These are phyloP conservation scores for Plectosphaerella cucumerina DNA, from an alignment of 2,329 filamentous ascomycete species.

Conservation along the genomic window DNA sequence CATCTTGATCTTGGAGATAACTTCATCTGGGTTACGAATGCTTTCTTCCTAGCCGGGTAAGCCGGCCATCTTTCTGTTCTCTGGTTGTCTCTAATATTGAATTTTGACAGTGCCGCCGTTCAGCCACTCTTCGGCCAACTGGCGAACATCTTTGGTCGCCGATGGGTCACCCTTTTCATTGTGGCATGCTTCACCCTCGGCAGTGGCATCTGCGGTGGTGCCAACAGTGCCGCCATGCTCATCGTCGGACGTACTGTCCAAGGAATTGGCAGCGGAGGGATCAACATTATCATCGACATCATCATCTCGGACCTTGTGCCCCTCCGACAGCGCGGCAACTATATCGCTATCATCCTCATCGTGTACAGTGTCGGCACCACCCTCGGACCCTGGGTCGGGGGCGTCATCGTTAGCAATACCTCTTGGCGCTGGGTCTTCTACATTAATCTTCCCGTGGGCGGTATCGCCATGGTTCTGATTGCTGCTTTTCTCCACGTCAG, in stretches of 20 bases:
- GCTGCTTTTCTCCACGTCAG: slow-evolving; percentile 18
- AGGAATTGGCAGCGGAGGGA: slow-evolving; percentile 25
- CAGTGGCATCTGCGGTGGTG: slow-evolving; percentile 15
- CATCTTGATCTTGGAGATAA: slow-evolving; percentile 13
- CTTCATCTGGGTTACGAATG: slow-evolving; percentile 19
- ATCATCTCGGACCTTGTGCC: slow-evolving; percentile 41
- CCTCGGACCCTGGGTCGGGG: slow-evolving; percentile 27
- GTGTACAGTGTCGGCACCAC: slow-evolving; percentile 27
- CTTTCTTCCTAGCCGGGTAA: slow-evolving; percentile 2
- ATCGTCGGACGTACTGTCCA: slow-evolving; percentile 39
- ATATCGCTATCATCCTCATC: slow-evolving; percentile 23
- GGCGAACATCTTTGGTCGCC: slow-evolving; percentile 19
- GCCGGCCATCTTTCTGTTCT: neutral
- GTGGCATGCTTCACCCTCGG: slow-evolving; percentile 17
- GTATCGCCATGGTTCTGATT: slow-evolving; percentile 13
- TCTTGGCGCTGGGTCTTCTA: slow-evolving; percentile 43
- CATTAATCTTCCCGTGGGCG: slow-evolving; percentile 31
- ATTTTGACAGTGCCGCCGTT: slow-evolving; percentile 14
- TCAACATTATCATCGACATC: slow-evolving; percentile 15
- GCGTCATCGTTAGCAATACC: slow-evolving; percentile 19
- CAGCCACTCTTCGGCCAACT: slow-evolving; percentile 19
- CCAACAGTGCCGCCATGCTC: slow-evolving; percentile 27
- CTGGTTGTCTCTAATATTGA: neutral
- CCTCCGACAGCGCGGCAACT: slow-evolving; percentile 38
- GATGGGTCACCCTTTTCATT: slow-evolving; percentile 11